Evolutionary conservation across 2,329 filamentous ascomycete genomes (phyloP), one percentile per base, ranked within the genome.

Genomic region (Didymella sp.): DNA sequence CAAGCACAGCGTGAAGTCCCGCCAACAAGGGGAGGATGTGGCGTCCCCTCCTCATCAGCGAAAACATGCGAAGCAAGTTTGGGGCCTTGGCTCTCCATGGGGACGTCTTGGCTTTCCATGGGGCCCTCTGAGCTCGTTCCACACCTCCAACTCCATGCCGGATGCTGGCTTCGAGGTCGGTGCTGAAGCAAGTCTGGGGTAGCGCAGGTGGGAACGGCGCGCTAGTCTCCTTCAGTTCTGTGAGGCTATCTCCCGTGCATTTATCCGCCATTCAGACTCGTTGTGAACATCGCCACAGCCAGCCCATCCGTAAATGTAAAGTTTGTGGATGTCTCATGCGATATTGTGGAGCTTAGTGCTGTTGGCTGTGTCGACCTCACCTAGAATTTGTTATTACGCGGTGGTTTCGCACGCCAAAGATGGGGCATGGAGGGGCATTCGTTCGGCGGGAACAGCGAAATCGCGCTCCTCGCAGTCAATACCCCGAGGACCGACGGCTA

Each of bases 1-100:
- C 59, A 61, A 61, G 59, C 45, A 33, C 35, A 51, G 38, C 49
- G 48, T 50, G 58, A 53, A 51, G 13, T 57, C 31, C 54, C 54
- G 54, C 54, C 54, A 57, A 57, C 54, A 52, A 40, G 24, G 19
- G 44, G 38, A 24, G 31, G 30, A 57, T n/a, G 54, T 51, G 54
- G 48, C 48, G 43, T 40, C 15, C 24, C 33, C 54, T 44, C 54
- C 37, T 47, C 54, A 48, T 47, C 43, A 48, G 25, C 30, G 37
- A 46, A 38, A 51, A 48, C 30, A 2, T 47, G 48, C 54, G 44
- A 48, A 57, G 48, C 47, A 51, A 51, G 48, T 51, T 43, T 51
- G 42, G 30, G 37, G 40, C 38, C 48, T 57, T 51, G 54, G 47
- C 47, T 17, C 11, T 27, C 13, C 42, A 42, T 31, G 37, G 31